Evolutionary conservation across 371 early-diverging fungal species (phyloP), one percentile per base, ranked within the genome.

Genomic region (Mortierella sp.): DNA sequence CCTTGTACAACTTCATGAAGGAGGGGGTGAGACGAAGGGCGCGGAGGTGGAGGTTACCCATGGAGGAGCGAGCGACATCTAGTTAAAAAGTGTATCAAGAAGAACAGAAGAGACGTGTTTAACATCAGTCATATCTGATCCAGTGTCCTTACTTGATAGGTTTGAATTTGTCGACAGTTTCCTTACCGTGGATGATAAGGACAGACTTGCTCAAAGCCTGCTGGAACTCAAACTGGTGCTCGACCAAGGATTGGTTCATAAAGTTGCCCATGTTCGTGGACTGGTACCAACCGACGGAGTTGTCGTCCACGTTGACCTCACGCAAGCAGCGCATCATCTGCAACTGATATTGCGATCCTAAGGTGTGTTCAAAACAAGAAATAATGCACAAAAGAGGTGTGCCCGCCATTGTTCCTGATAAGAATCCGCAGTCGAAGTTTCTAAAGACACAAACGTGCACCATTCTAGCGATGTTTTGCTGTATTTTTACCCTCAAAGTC

Each of bases 211-310:
- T 87, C 72, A 94, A 86, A n/a, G 91, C 89, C 75, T 88, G 89
- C 84, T 97, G 97, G 81, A 94, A 95, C 78, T 90, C 90, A 79
- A 85, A 90, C 81, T 95, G 96, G 32, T 92, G 92, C 56, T 97
- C 96, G 78, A 98, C 89, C 81, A 96, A 84, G 54, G 89, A 90
- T 80, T 91, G 89, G 84, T 93, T 92, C 87, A 97, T 90, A 81
- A 96, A 96, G 70, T 91, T 89, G 61, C 94, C 94, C 79, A 95
- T 81, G 67, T 91, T 87, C 46, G 95, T 89, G 30, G 95, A 94
- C 79, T 94, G 92, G 80, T 97, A 98, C 95, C 98, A 96, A n/a
- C 99, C 99, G 37, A 97, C 97, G 37, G 94, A 90, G 86, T 95
- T 95, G 79, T 94, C 92, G 78, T 98, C 99, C 50, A 92, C 93